Base-by-base conservation (phyloP, 768 basidiomycete genomes). In the Roridomyces roridus region DNA sequence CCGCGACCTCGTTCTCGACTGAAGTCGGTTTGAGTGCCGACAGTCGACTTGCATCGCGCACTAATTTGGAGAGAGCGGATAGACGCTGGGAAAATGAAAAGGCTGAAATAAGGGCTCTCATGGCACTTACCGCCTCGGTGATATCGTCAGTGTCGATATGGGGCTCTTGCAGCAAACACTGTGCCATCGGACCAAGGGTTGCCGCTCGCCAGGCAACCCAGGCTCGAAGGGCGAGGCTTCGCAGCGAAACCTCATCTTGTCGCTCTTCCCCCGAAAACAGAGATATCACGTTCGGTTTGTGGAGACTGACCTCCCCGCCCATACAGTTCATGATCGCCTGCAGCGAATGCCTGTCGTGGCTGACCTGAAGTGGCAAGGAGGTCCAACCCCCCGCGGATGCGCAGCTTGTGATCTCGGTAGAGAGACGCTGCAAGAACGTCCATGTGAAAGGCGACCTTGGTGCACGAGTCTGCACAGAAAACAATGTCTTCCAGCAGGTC, bases 361-460 rank as follows among this genome's bases (percentile, higher is more conserved):
- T 53, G 7, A 31, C 29, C 29, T 15, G 65, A 45, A 2, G 70
- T 46, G 0, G 81, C 80, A 7, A 80, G 57, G 46, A 83, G 58
- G 43, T 85, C 80, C 24, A 80, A 72, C 1, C 68, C 81, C 14
- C 52, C 52, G 15, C 43, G 50, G 12, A 82, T 71, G 9, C 64
- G 67, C 10, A 80, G 46, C 0, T 65, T 69, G 6, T 74, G 43
- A 52, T 85, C 83, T 7, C 66, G 40, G 62, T 69, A 72, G 12
- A 86, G 60, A 2, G 80, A 68, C 5, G 72, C 54, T 0, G 75
- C 71, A 0, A 85, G 60, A 35, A 69, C 71, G 58, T 84, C 83
- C 81, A 82, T 80, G 29, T 68, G 65, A 41, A 85, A 80, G 0
- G 77, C 74, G 43, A 72, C 67, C 54, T 80, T 82, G 15, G 51